A percentile compares a stretch with the other conserved stretches of the same genome.
Conservation (phyloP, 768 basidiomycete species). For the Leccinum rimulosum region DNA sequence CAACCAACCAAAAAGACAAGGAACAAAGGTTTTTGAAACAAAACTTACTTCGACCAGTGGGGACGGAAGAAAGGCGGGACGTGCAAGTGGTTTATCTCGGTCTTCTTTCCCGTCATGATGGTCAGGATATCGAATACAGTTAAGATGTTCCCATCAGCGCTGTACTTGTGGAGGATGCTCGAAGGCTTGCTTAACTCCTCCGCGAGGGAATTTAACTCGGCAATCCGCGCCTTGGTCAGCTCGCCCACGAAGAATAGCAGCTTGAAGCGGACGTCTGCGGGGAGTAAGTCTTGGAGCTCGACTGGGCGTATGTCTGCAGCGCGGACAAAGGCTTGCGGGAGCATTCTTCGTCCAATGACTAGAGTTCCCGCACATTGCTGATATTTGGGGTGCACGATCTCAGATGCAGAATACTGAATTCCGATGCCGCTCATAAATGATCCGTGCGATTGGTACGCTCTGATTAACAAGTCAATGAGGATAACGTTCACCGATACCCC, state of each 20-base stretch:
- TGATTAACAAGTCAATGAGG: constrained; percentile 13
- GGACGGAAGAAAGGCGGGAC: constrained; percentile 35
- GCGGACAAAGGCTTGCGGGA: constrained; percentile 34
- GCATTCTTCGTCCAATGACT: constrained; percentile 39
- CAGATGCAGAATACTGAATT: constrained; percentile 39
- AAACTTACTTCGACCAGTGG: constrained; percentile 45
- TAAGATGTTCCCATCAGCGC: constrained; percentile 15
- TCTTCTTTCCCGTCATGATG: constrained; percentile 30
- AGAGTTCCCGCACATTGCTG: constrained; percentile 33
- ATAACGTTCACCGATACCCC: neutral
- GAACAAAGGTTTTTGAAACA: neutral
- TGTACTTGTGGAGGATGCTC: constrained; percentile 31
- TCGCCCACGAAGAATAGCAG: constrained; percentile 35
- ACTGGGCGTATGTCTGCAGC: constrained; percentile 36
- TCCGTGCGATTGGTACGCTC: constrained; percentile 38
- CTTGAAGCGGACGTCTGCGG: constrained; percentile 39
- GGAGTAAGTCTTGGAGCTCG: constrained; percentile 42
- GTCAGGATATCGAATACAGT: constrained; percentile 34
- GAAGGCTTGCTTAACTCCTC: constrained; percentile 25
- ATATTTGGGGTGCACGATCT: constrained; percentile 32
- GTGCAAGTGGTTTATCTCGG: constrained; percentile 31
- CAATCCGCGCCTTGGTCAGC: constrained; percentile 19
- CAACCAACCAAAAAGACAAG: neutral
- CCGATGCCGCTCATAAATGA: constrained; percentile 39
- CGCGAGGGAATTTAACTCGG: constrained; percentile 26